phyloP scores from a whole-genome alignment of 176 grass and related monocot genomes.

The Zea luxurians region DNA sequence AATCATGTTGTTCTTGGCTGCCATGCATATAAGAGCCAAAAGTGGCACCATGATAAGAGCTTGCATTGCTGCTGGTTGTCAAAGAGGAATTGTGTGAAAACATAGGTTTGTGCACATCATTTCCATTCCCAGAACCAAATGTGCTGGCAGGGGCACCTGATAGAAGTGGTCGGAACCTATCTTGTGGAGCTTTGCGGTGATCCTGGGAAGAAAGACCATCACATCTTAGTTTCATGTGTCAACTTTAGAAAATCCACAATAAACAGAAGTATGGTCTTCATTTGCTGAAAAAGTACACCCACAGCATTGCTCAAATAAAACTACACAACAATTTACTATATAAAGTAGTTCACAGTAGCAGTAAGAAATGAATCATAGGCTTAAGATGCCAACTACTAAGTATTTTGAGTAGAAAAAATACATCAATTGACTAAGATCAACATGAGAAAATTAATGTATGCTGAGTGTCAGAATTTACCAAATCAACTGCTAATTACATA shows the following conservation, averaged over 20 bases:
- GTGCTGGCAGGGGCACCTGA: constrained; percentile 76
- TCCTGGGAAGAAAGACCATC: constrained; percentile 63
- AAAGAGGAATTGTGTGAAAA: constrained; percentile 71
- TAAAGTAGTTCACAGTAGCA: constrained; percentile 12
- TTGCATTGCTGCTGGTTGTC: constrained; percentile 71
- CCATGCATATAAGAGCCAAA: constrained; percentile 53
- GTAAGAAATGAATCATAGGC: background rate
- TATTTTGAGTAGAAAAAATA: background rate
- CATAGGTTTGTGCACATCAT: constrained; percentile 51
- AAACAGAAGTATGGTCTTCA: constrained; percentile 17
- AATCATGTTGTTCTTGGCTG: constrained; percentile 56
- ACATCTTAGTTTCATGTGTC: constrained; percentile 30
- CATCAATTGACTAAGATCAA: background rate
- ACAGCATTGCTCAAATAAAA: constrained; percentile 11
- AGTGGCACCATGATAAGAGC: constrained; percentile 50
- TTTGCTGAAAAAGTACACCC: background rate
- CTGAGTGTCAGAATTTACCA: background rate
- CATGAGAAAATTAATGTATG: background rate
- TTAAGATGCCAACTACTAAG: background rate
- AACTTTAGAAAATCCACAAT: constrained; percentile 15
- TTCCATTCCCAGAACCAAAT: constrained; percentile 56
- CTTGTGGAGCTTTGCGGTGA: constrained; percentile 73
- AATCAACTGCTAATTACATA: constrained; percentile 9
- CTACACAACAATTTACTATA: background rate
- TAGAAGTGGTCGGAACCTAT: constrained; percentile 91